phyloP scores from a whole-genome alignment of 1,284 basidiomycete species.

The Taiwanofungus camphoratus region DNA sequence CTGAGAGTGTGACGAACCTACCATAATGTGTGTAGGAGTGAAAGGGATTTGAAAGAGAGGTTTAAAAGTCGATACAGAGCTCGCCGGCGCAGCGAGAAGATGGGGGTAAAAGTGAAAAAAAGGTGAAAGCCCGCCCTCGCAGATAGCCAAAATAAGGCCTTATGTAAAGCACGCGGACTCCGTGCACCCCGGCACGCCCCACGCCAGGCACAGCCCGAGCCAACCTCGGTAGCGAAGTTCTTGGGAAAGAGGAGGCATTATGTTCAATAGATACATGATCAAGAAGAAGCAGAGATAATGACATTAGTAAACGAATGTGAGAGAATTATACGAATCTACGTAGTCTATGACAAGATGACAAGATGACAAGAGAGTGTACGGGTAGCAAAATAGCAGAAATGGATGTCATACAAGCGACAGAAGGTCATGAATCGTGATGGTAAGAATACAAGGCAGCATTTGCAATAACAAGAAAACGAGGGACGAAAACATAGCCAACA shows the following conservation, averaged over 20 bases:
- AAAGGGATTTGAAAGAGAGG: slow-evolving; percentile 6
- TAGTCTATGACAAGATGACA: neutral
- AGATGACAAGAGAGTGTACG: neutral
- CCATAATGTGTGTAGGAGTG: slow-evolving; percentile 27
- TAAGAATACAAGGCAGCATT: neutral
- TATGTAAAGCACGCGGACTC: slow-evolving; percentile 7
- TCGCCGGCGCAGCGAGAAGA: slow-evolving; percentile 6
- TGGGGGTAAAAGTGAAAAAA: slow-evolving; percentile 2
- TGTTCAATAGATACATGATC: no score
- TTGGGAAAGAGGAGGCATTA: no score
- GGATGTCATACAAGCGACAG: neutral
- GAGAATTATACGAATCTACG: no score
- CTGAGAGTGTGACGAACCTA: slow-evolving; percentile 14
- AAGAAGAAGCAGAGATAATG: no score
- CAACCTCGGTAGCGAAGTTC: no score
- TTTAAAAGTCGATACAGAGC: slow-evolving; percentile 8
- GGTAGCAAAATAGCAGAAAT: no score
- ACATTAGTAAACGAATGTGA: no score
- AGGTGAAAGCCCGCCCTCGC: neutral
- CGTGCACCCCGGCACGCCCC: slow-evolving; percentile 3
- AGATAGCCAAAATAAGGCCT: slow-evolving; percentile 1
- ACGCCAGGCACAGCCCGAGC: neutral
- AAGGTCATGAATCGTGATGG: neutral
- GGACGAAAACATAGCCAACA: neutral
- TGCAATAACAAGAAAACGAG: neutral